Evolutionary conservation across 441 rosid genomes (phyloP), one percentile per base, ranked within the genome.

Genomic region (Geranium incanum): DNA sequence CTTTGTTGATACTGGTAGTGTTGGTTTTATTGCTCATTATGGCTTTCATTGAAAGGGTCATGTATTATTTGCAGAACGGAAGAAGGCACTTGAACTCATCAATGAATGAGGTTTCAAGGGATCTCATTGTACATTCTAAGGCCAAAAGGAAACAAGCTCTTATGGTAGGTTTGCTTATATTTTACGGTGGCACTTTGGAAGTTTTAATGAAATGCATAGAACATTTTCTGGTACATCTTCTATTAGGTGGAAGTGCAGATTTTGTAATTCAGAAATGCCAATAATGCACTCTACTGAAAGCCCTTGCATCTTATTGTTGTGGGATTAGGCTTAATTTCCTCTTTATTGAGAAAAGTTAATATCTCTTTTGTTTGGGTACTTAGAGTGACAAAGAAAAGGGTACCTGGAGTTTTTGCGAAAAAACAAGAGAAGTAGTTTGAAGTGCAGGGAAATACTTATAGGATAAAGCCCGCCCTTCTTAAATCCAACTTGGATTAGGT

Each of bases 101-200:
- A 38, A 87, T 88, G 90, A 92, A 86, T 60, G 97, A 90, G 85
- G 96, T 93, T 67, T 92, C 99, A 16, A 88, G 97, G 79, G 99
- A 95, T 83, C 99, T 95, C 72, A 83, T 92, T 71, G 99, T 95
- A 72, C 88, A 95, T 89, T 83, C 90, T 21, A 78, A 86, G 83
- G 86, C 97, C 65, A 95, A 89, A 81, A 90, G 83, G 88, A 95
- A 95, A 69, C 99, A 95, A 84, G 88, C 98, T 81, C 92, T 95
- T 67, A 80, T 84, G 96, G 99, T 92, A 60, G 66, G 66, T 60
- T 60, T 60, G 66, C 66, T 21, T 60, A 6, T 21, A 60, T 60
- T 60, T 60, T 36, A 19, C 36, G 3, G 7, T 60, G 66, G 66
- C 36, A 60, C 36, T 60, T 5, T 55, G 6, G 36, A 60, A 16